phyloP scores from a whole-genome alignment of 768 basidiomycete genomes.

The Mycena maculata region DNA sequence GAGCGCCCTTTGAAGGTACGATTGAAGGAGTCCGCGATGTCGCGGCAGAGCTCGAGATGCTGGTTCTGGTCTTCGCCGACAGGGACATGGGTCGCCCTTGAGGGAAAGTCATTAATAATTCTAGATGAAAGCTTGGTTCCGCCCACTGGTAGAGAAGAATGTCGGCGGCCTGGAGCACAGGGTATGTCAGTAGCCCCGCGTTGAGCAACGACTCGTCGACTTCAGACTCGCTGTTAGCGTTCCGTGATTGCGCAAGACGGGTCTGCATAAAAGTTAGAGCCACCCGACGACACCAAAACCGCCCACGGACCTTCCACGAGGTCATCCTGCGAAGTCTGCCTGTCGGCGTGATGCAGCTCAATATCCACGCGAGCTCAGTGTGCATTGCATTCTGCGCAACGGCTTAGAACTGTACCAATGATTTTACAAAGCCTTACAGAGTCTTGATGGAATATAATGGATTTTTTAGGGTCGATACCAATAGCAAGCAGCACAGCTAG shows the following conservation, averaged over 20 bases:
- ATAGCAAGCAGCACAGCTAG: constrained; percentile 86
- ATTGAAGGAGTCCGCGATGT: constrained; percentile 88
- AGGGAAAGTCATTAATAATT: neutral
- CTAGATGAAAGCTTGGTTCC: neutral
- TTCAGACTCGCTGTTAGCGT: constrained; percentile 79
- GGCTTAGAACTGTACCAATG: neutral
- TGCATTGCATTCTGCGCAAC: constrained; percentile 79
- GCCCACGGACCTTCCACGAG: constrained; percentile 84
- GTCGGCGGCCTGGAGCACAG: constrained; percentile 93
- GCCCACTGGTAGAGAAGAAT: constrained; percentile 83
- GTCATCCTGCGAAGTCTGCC: constrained; percentile 92
- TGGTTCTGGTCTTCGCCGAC: constrained; percentile 98
- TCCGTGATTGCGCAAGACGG: constrained; percentile 78
- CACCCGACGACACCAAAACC: constrained; percentile 21
- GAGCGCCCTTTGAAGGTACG: constrained; percentile 61
- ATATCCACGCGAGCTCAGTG: constrained; percentile 89
- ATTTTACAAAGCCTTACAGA: constrained; percentile 63
- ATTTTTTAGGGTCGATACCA: constrained; percentile 82
- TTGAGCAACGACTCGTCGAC: constrained; percentile 87
- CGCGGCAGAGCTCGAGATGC: constrained; percentile 90
- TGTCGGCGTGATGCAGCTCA: constrained; percentile 86
- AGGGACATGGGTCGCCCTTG: constrained; percentile 92
- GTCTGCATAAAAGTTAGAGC: constrained; percentile 58
- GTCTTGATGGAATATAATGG: constrained; percentile 88
- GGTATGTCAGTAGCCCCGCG: constrained; percentile 90